phyloP scores from a whole-genome alignment of 176 grass and related monocot genomes.

The Oryza australiensis region DNA sequence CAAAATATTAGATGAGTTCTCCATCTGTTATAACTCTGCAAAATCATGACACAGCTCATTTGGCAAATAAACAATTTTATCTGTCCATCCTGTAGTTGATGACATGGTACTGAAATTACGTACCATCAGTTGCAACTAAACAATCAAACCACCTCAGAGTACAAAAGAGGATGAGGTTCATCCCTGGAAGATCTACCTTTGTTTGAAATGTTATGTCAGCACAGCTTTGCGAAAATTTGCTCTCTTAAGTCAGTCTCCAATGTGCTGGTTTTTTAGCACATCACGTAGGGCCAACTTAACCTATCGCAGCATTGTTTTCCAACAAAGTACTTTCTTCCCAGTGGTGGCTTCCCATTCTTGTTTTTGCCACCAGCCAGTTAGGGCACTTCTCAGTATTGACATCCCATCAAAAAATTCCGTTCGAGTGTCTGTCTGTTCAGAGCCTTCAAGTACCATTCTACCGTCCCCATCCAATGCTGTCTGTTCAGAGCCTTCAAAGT shows the following conservation, averaged over 20 bases:
- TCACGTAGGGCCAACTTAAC: constrained; percentile 1
- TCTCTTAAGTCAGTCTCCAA: too few relatives aligned
- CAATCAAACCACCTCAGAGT: constrained; percentile 1
- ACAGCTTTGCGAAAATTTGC: too few relatives aligned
- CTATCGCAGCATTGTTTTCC: constrained; percentile 14
- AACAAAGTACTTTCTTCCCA: not conserved
- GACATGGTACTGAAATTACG: not conserved
- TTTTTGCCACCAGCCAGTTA: too few relatives aligned
- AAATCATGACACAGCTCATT: constrained; percentile 11
- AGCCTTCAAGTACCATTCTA: too few relatives aligned
- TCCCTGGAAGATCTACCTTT: too few relatives aligned
- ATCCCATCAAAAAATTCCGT: too few relatives aligned
- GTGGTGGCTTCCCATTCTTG: not conserved
- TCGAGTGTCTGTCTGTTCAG: too few relatives aligned
- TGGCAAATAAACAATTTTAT: not conserved
- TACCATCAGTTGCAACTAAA: not conserved
- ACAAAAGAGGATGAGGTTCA: not conserved
- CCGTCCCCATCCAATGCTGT: too few relatives aligned
- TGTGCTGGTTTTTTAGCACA: not conserved
- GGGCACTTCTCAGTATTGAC: too few relatives aligned
- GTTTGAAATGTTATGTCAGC: too few relatives aligned
- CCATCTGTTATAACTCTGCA: constrained; percentile 2
- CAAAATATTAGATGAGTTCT: constrained; percentile 21
- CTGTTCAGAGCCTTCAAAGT: too few relatives aligned
- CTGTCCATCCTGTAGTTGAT: not conserved